Conservation (phyloP, 345 rosid genomes). For the Erucastrum elatum region DNA sequence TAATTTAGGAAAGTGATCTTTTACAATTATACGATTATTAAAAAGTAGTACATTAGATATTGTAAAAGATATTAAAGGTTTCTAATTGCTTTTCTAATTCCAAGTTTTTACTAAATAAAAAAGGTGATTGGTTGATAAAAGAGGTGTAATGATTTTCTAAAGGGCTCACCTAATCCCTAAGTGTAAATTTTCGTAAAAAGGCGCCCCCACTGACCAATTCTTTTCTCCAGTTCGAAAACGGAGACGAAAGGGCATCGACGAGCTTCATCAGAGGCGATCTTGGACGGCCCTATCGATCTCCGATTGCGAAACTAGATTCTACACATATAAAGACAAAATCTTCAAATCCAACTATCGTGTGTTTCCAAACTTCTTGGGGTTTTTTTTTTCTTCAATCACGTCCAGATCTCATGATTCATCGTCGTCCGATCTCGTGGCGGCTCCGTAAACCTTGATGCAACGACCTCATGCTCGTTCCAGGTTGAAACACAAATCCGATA, state of each 20-base stretch:
- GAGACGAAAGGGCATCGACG: conserved; percentile 21
- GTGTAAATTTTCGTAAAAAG: conserved; percentile 7
- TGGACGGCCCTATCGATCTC: conserved; percentile 20
- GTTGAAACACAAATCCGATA: conserved; percentile 38
- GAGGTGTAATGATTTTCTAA: neutral
- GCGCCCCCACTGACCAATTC: conserved; percentile 3
- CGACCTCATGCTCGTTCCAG: conserved; percentile 65
- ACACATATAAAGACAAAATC: neutral
- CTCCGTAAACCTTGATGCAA: conserved; percentile 65
- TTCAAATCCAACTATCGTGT: neutral
- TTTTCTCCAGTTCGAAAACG: conserved; percentile 21
- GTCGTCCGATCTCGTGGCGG: conserved; percentile 1
- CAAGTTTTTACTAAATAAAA: neutral
- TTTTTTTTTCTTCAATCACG: neutral
- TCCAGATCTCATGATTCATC: conserved; percentile 34
- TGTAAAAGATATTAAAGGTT: too few species aligned
- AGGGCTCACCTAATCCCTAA: neutral
- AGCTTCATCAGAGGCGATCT: conserved; percentile 25
- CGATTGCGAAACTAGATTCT: neutral
- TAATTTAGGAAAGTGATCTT: too few species aligned
- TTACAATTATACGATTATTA: too few species aligned
- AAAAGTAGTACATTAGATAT: too few species aligned
- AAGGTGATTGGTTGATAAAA: neutral
- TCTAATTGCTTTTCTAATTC: neutral
- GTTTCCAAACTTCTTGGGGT: neutral